Base-by-base conservation (phyloP, 495 filamentous ascomycete genomes). In the Eremomyces bilateralis region DNA sequence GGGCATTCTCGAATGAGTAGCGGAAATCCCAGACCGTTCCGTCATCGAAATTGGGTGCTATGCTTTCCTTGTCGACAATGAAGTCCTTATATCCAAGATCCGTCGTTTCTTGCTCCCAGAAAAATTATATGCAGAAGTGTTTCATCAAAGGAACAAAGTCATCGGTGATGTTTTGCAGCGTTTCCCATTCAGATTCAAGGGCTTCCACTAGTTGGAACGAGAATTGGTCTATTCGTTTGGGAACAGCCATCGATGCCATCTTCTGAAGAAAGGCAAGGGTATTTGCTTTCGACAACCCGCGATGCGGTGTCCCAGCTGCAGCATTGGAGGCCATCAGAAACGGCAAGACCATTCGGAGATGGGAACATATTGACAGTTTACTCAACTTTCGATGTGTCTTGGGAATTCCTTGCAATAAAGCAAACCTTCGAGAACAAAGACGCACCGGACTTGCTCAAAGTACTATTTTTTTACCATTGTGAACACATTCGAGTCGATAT, bases 111-210 rank as follows among this genome's bases (percentile, higher is more conserved):
- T 60, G 55, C 36, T 62, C 59, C 59, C 59, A 61, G 40, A 62
- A 56, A 43, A 56, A 56, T 41, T 45, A 56, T 17, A 61, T 41
- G 6, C 39, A 46, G 40, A 61, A 59, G 19, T 49, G 44, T 15
- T 45, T 38, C 59, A 60, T 58, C 31, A 62, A 38, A 6, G 59
- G 59, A 4, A 40, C 45, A 37, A 62, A 62, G 15, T 55, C 45
- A 37, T 58, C 59, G 19, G 46, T 59, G 40, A 61, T 52, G 38
- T 59, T 50, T 39, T 59, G 56, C 11, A 58, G 42, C 12, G 47
- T 44, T 34, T 59, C 58, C 4, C 56, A 60, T 13, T 27, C 24
- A 6, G 24, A 27, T 27, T 27, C 24, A 27, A 27, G 24, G 30
- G 31, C 39, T 30, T 38, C 42, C 10, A 46, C 34, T 18, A 48